Evolutionary conservation across 2,329 filamentous ascomycete species (phyloP).

Genomic region (Fusarium sp.): DNA sequence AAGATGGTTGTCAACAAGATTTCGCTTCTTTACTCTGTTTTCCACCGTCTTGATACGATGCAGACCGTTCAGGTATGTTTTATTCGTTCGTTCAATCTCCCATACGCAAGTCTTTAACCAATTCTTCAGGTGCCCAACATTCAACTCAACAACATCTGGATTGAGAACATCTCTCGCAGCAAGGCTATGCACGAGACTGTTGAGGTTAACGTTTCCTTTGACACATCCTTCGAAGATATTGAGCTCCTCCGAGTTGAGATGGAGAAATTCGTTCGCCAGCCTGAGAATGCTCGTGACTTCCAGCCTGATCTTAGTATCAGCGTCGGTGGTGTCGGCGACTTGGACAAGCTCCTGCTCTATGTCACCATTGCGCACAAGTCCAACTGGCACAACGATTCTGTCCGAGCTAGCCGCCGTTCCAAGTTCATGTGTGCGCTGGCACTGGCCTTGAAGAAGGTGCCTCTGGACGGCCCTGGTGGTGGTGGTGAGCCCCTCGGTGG

Average conservation of each 20-base stretch:
- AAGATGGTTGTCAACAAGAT: slow-evolving; percentile 92
- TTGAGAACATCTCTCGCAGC: slow-evolving; percentile 93
- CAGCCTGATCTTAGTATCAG: slow-evolving; percentile 86
- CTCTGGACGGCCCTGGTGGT: slow-evolving; percentile 86
- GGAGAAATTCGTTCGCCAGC: slow-evolving; percentile 84
- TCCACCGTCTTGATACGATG: slow-evolving; percentile 86
- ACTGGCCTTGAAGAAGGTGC: slow-evolving; percentile 86
- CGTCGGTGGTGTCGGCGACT: slow-evolving; percentile 83
- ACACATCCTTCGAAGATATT: slow-evolving; percentile 91
- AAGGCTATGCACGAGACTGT: slow-evolving; percentile 93
- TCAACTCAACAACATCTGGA: slow-evolving; percentile 90
- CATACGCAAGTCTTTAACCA: neutral
- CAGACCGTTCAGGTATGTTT: slow-evolving; percentile 74
- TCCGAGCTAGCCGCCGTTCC: slow-evolving; percentile 85
- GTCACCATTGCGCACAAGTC: slow-evolving; percentile 93
- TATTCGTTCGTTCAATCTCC: neutral
- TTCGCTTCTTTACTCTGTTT: slow-evolving; percentile 92
- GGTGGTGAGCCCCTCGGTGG: slow-evolving; percentile 74
- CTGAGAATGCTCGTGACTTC: slow-evolving; percentile 94
- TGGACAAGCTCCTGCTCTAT: slow-evolving; percentile 89
- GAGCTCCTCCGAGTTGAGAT: slow-evolving; percentile 89
- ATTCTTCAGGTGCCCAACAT: slow-evolving; percentile 85
- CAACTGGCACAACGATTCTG: slow-evolving; percentile 89
- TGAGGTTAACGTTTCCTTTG: slow-evolving; percentile 85
- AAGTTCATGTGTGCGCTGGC: slow-evolving; percentile 98